Base-by-base conservation (phyloP, 805 yeast species). In the Grigorovia humatica region DNA sequence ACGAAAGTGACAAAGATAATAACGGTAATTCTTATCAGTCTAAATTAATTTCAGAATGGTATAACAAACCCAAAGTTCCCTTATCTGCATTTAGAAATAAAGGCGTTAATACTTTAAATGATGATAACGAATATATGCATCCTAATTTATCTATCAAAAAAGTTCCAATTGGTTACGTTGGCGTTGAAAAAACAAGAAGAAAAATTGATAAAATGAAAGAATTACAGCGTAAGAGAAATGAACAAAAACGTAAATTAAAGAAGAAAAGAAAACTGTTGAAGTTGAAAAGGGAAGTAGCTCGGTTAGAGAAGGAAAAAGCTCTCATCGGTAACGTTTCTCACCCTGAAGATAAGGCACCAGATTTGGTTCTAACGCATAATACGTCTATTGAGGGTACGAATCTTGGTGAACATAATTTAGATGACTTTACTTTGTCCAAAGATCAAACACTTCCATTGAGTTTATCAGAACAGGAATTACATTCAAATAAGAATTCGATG, bases 1-100 rank as follows among this genome's bases (percentile, higher is more conserved):
- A 85, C 55, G 85, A 78, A 51, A 38, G 42, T 38, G 84, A 80
- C 30, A 78, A 78, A 53, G 83, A 80, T 49, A 76, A 70, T 4
- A 70, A 67, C 19, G 44, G 50, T 11, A 53, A 59, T 29, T 70
- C 73, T 62, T 62, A 66, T 46, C 60, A 61, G 13, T 61, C 70
- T 55, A 50, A 68, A 49, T 64, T 70, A 60, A 55, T 65, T 46
- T 57, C 70, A 49, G 75, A 65, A 53, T 70, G 67, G 65, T 65
- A 65, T 38, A 60, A 59, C 27, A 68, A 68, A 62, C 78, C 76
- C 63, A 75, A 75, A 51, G 82, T 88, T 9, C 97, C 97, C 3
- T 69, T 90, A 43, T 86, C 95, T 1, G 97, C 97, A 1, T 91
- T 91, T 66, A 74, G 98, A 62, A 90, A 88, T 69, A 84, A 88